phyloP scores from a whole-genome alignment of 129 eudicot genomes.

The Logfia minima region DNA sequence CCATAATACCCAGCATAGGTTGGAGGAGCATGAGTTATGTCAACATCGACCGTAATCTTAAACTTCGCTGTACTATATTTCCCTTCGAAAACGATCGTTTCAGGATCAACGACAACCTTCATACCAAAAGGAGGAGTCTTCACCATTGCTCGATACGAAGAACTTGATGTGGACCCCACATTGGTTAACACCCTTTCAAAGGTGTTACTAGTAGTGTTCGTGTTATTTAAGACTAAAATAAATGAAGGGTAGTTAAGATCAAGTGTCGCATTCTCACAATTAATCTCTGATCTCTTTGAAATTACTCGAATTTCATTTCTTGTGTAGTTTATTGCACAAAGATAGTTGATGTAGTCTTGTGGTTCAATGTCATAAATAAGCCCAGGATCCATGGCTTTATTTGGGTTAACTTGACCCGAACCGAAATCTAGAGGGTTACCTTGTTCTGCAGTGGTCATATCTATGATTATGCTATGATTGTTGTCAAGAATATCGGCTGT shows the following conservation, averaged over 20 bases:
- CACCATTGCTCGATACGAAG: conserved; percentile 33
- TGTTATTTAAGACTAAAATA: conserved; percentile 42
- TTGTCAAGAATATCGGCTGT: conserved; percentile 41
- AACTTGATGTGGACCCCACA: conserved; percentile 31
- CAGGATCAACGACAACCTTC: conserved; percentile 40
- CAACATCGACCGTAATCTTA: conserved; percentile 41
- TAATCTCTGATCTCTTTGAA: conserved; percentile 28
- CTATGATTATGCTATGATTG: conserved; percentile 28
- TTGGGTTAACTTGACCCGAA: conserved; percentile 51
- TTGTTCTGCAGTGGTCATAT: conserved; percentile 25
- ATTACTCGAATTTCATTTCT: conserved; percentile 34
- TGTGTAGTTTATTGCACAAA: conserved; percentile 49
- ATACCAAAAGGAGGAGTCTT: conserved; percentile 32
- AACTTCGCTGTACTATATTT: conserved; percentile 41
- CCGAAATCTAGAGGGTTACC: conserved; percentile 50
- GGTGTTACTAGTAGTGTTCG: conserved; percentile 41
- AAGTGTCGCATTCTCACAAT: conserved; percentile 31
- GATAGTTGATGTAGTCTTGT: conserved; percentile 43
- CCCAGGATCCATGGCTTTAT: conserved; percentile 56
- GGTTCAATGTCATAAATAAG: conserved; percentile 41
- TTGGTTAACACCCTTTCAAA: conserved; percentile 44
- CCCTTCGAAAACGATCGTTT: conserved; percentile 29
- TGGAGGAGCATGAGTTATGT: conserved; percentile 33
- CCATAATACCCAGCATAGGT: conserved; percentile 40
- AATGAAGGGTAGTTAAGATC: conserved; percentile 61